Conservation (phyloP, 2,329 filamentous ascomycete genomes). For the Aspergillus ochraceus region DNA sequence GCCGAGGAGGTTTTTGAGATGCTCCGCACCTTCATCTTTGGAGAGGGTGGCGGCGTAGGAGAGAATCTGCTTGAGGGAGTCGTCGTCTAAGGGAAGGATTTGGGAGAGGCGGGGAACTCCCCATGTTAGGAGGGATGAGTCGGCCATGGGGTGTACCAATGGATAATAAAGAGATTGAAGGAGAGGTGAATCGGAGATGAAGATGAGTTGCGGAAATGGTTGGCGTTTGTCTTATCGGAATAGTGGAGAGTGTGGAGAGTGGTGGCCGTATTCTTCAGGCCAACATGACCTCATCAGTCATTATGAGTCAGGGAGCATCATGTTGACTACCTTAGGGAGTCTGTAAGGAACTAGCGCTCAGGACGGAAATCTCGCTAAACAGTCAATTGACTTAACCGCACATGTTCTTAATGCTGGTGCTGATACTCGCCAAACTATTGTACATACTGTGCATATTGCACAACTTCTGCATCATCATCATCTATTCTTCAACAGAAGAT, state of each 20-base stretch:
- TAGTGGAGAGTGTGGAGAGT: background rate
- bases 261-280: constrained; percentile 16
- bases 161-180: background rate
- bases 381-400: background rate
- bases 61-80: constrained; percentile 79
- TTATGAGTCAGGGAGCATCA: constrained; percentile 1
- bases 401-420: constrained; percentile 1
- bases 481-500: constrained; percentile 19
- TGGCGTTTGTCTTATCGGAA: background rate
- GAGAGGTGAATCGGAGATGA: constrained; percentile 5
- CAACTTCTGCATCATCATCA: constrained; percentile 10
- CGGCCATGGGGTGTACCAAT: constrained; percentile 27
- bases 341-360: too few species aligned
- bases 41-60: constrained; percentile 77
- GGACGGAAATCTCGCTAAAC: background rate
- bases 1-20: constrained; percentile 85
- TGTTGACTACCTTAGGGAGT: background rate
- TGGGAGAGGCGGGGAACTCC: constrained; percentile 71
- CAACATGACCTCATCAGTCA: background rate
- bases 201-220: background rate
- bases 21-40: constrained; percentile 74
- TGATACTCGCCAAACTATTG: constrained; percentile 16
- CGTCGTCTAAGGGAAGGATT: constrained; percentile 80
- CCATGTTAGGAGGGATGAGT: constrained; percentile 49
- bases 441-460: constrained; percentile 22